Percentiles rank a stretch among this genome's conserved stretches.
Conservation (phyloP, 2,329 filamentous ascomycete species). For the Epichloe gansuensis region DNA sequence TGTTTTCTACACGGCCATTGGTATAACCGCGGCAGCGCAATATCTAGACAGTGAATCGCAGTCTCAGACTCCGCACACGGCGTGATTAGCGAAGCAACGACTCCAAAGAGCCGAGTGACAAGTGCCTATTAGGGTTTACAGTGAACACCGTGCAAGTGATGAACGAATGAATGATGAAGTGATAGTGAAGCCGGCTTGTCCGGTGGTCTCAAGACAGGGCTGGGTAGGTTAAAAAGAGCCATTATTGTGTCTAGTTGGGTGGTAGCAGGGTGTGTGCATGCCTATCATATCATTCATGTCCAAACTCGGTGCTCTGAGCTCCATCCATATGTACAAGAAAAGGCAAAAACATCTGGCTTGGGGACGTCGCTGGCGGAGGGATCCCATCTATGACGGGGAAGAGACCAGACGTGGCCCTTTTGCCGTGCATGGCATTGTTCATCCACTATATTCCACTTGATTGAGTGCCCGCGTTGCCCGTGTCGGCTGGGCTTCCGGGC, state of each 20-base stretch:
- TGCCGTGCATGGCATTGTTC: no score
- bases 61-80: not conserved
- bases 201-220: not conserved
- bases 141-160: not conserved
- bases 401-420: not conserved
- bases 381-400: not conserved
- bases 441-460: not conserved
- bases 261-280: not conserved
- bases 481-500: not conserved
- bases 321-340: not conserved
- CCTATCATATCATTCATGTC: not conserved
- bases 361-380: not conserved
- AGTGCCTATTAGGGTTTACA: not conserved
- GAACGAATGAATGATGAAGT: not conserved
- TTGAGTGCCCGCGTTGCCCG: not conserved
- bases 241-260: not conserved
- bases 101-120: not conserved
- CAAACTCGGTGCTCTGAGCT: no score
- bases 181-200: not conserved
- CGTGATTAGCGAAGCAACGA: not conserved
- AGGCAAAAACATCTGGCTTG: not conserved
- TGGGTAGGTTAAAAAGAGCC: not conserved
- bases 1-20: not conserved
- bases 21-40: not conserved
- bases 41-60: slow-evolving; percentile 7